Percentiles rank a stretch among this genome's conserved stretches.
These are phyloP conservation scores for Zygosaccharomyces rouxii DNA, from an alignment of 805 yeast genomes.

Conservation along the genomic window DNA sequence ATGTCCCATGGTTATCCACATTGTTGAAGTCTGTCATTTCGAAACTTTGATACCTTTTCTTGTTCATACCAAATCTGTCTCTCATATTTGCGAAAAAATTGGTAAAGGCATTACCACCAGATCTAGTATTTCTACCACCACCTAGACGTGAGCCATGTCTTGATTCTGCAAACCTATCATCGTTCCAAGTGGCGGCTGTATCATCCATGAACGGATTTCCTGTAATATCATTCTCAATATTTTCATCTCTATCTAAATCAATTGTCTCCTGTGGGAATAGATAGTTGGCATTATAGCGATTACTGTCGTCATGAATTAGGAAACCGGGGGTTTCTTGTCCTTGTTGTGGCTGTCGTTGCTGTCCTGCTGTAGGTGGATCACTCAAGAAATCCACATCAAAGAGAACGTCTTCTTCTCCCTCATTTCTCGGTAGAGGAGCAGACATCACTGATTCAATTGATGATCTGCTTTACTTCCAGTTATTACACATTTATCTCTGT, in stretches of 20 bases:
- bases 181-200: conserved; percentile 16
- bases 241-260: conserved; percentile 33
- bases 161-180: conserved; percentile 9
- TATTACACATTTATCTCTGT: neutral
- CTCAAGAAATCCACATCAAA: conserved; percentile 40
- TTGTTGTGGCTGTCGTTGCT: conserved; percentile 9
- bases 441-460: conserved; percentile 6
- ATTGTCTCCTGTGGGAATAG: conserved; percentile 34
- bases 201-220: conserved; percentile 27
- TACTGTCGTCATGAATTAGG: conserved; percentile 8
- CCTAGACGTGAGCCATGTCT: conserved; percentile 15
- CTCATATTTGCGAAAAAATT: conserved; percentile 19
- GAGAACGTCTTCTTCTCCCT: conserved; percentile 30
- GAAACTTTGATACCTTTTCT: conserved; percentile 19
- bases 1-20: conserved; percentile 24
- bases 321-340: neutral
- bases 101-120: conserved; percentile 18
- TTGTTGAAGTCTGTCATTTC: conserved; percentile 33
- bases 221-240: conserved; percentile 37
- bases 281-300: conserved; percentile 12
- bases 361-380: conserved; percentile 14
- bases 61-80: conserved; percentile 11
- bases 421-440: conserved; percentile 2
- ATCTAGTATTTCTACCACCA: conserved; percentile 8
- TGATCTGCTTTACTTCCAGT: neutral